phyloP scores from a whole-genome alignment of 108 stramenopile genomes.

The Craspedostauros australis region DNA sequence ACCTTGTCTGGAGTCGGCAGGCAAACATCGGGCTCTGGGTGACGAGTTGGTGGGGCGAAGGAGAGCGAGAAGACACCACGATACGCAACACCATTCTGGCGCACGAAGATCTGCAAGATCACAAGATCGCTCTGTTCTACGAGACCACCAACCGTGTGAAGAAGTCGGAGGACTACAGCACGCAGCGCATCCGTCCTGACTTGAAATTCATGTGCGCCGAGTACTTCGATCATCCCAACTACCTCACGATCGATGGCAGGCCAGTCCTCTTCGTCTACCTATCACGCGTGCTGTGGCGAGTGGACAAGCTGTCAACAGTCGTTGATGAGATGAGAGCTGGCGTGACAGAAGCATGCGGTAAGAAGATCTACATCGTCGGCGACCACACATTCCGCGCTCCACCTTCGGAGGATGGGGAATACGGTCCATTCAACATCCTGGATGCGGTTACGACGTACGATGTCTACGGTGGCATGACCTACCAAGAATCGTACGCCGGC shows the following conservation, averaged over 20 bases:
- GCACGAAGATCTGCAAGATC: constrained; percentile 1
- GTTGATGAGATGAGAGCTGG: constrained; percentile 3
- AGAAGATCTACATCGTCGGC: constrained; percentile 13
- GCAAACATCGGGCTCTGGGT: constrained; percentile 36
- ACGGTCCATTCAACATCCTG: constrained; percentile 1
- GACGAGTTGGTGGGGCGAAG: constrained; percentile 37
- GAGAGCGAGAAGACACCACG: constrained; percentile 18
- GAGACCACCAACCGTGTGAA: constrained; percentile 29
- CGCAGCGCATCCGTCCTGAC: constrained; percentile 7
- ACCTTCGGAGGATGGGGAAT: no score
- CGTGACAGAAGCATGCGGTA: not conserved
- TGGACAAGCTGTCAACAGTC: not conserved
- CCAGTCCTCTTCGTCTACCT: constrained; percentile 13
- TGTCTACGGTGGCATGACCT: not conserved
- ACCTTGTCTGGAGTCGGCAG: constrained; percentile 34
- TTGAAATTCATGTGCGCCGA: constrained; percentile 11
- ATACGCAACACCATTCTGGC: constrained; percentile 21
- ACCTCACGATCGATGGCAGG: constrained; percentile 13
- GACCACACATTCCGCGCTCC: constrained; percentile 2
- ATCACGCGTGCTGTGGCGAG: not conserved
- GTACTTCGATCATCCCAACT: constrained; percentile 40
- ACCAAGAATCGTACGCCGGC: not conserved
- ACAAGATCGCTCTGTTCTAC: constrained; percentile 36
- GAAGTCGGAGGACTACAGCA: constrained; percentile 6
- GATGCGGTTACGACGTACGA: constrained; percentile 12